Percentiles rank a stretch among this genome's conserved stretches.
phyloP scores from a whole-genome alignment of 2,329 filamentous ascomycete genomes.

The Colletotrichum filicis region DNA sequence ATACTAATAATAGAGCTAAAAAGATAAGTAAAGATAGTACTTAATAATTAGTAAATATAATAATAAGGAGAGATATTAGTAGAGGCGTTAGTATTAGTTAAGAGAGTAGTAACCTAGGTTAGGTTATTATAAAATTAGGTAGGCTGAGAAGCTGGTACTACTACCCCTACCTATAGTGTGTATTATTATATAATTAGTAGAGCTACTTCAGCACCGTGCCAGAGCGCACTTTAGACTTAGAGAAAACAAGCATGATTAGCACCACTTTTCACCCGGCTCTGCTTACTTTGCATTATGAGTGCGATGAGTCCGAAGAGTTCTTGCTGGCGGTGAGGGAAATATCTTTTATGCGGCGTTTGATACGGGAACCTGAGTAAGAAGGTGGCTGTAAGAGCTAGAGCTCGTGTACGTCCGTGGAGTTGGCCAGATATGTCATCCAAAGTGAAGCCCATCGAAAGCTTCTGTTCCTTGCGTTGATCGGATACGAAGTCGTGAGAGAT shows the following conservation, averaged over 20 bases:
- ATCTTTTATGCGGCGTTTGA: background rate
- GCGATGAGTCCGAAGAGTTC: background rate
- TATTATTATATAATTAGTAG: too few species aligned
- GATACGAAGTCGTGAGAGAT: constrained; percentile 12
- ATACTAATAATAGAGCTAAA: too few species aligned
- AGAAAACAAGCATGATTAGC: too few species aligned
- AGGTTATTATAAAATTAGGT: fast-evolving
- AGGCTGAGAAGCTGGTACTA: too few species aligned
- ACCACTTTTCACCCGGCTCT: too few species aligned
- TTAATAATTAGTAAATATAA: too few species aligned
- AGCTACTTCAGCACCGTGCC: too few species aligned
- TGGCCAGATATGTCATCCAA: background rate
- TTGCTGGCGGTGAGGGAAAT: background rate
- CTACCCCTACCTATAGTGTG: fast-evolving
- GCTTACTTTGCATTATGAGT: background rate
- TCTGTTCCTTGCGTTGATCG: background rate
- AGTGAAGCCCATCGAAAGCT: background rate
- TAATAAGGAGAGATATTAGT: fast-evolving
- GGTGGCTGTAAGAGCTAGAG: background rate
- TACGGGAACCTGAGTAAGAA: background rate
- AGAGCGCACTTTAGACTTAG: too few species aligned
- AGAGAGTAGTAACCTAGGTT: too few species aligned
- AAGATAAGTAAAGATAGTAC: too few species aligned
- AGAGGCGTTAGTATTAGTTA: too few species aligned
- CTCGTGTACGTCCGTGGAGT: background rate